phyloP scores from a whole-genome alignment of 805 yeast genomes.

The Lipomyces orientalis region DNA sequence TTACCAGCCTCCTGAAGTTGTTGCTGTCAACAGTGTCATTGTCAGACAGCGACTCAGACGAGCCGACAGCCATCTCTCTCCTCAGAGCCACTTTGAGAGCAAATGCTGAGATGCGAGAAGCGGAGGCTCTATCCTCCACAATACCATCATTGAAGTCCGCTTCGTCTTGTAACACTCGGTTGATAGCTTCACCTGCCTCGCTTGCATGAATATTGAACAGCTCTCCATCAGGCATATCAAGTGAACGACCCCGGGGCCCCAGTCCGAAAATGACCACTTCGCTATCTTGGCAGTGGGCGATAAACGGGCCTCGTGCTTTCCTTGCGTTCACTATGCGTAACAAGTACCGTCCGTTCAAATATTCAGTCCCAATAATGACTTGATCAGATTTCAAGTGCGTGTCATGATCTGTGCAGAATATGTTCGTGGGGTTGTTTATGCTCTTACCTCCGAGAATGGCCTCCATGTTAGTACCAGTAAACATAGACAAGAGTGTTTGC shows the following conservation, averaged over 20 bases:
- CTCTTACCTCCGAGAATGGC: not conserved
- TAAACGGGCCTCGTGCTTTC: not conserved
- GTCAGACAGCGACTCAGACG: not conserved
- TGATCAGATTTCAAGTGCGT: not conserved
- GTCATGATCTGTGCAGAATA: not conserved
- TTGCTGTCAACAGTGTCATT: not conserved
- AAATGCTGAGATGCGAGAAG: not conserved
- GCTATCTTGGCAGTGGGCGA: not conserved
- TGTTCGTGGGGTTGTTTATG: constrained; percentile 1
- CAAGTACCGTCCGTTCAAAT: not conserved
- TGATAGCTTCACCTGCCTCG: not conserved
- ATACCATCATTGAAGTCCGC: not conserved
- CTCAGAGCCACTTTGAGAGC: not conserved
- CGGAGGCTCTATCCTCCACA: not conserved
- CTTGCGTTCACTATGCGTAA: not conserved
- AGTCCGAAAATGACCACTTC: not conserved
- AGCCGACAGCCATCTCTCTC: not conserved
- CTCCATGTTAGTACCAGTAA: not conserved
- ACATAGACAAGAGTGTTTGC: not conserved
- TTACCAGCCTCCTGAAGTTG: not conserved
- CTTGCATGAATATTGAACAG: too few species aligned
- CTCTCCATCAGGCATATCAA: constrained; percentile 3
- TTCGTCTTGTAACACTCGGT: not conserved
- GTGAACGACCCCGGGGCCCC: not conserved
- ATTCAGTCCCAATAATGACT: not conserved